phyloP scores from a whole-genome alignment of 805 yeast species.

The Blastobotrys attinorum region DNA sequence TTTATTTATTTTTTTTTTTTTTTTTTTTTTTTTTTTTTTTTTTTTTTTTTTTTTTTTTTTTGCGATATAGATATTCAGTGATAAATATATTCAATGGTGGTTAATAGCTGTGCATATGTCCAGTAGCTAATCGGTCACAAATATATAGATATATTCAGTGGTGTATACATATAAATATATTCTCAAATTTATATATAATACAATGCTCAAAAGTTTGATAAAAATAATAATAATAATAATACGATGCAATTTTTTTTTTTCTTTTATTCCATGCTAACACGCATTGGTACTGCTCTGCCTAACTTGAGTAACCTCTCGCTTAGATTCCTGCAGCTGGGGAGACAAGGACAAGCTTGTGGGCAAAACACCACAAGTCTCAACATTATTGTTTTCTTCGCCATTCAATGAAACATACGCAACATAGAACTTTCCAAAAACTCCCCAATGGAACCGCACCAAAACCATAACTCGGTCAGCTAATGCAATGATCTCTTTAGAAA shows the following conservation, averaged over 20 bases:
- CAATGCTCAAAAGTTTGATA: not conserved
- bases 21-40: too few species aligned
- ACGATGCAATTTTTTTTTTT: not conserved
- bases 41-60: too few species aligned
- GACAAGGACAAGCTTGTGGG: not conserved
- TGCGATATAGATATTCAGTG: too few species aligned
- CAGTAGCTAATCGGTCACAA: too few species aligned
- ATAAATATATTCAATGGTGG: too few species aligned
- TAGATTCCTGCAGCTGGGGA: not conserved
- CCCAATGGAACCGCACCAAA: conserved; percentile 72
- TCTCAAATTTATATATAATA: too few species aligned
- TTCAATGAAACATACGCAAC: conserved; percentile 16
- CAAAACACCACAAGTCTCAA: not conserved
- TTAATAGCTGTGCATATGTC: too few species aligned
- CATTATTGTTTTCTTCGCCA: conserved; percentile 5
- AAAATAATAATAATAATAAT: too few species aligned
- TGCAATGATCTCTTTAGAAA: conserved; percentile 41
- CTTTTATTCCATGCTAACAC: not conserved
- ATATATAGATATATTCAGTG: not conserved
- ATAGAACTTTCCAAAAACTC: conserved; percentile 70
- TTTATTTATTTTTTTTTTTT: too few species aligned
- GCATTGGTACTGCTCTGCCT: not conserved
- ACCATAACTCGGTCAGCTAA: conserved; percentile 55
- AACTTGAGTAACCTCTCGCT: not conserved
- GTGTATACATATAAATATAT: too few species aligned